Evolutionary conservation across 2,329 filamentous ascomycete species (phyloP).

Genomic region (Fusarium burgessii): DNA sequence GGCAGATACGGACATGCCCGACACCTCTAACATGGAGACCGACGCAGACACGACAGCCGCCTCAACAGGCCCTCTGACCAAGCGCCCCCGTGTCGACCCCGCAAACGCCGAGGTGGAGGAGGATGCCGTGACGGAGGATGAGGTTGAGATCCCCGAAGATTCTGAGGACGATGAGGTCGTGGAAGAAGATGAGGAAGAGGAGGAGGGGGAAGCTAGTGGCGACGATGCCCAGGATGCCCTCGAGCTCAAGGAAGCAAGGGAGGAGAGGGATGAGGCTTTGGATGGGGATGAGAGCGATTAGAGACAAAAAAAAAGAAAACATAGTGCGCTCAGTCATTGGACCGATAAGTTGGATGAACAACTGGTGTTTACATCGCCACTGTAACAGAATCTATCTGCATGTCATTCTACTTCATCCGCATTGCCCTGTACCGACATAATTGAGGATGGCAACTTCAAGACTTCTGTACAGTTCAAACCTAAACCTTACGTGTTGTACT

Average conservation of each 20-base stretch:
- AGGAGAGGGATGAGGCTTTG: slow-evolving; percentile 70
- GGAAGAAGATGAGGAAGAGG: slow-evolving; percentile 55
- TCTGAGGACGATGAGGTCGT: slow-evolving; percentile 63
- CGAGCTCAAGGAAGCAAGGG: slow-evolving; percentile 62
- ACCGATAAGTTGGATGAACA: background rate
- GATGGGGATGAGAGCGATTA: slow-evolving; percentile 72
- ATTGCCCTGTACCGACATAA: background rate
- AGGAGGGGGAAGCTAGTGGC: slow-evolving; percentile 61
- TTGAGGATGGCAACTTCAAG: background rate
- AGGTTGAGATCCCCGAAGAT: slow-evolving; percentile 59
- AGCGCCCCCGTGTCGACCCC: slow-evolving; percentile 62
- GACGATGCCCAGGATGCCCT: slow-evolving; percentile 66
- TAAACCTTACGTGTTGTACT: slow-evolving; percentile 11
- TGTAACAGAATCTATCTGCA: background rate
- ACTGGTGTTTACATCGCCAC: background rate
- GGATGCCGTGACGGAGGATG: slow-evolving; percentile 55
- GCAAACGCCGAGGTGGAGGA: slow-evolving; percentile 53
- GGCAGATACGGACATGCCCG: slow-evolving; percentile 55
- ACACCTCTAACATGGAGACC: slow-evolving; percentile 45
- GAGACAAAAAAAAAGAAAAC: slow-evolving; percentile 4
- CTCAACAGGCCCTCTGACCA: slow-evolving; percentile 52
- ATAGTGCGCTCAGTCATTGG: background rate
- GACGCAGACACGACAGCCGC: slow-evolving; percentile 50
- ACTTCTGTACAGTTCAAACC: background rate
- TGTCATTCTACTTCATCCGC: background rate